A percentile compares a stretch with the other conserved stretches of the same genome.
These are phyloP conservation scores for Penicillium maclennaniae DNA, from an alignment of 495 filamentous ascomycete species.

Conservation along the genomic window DNA sequence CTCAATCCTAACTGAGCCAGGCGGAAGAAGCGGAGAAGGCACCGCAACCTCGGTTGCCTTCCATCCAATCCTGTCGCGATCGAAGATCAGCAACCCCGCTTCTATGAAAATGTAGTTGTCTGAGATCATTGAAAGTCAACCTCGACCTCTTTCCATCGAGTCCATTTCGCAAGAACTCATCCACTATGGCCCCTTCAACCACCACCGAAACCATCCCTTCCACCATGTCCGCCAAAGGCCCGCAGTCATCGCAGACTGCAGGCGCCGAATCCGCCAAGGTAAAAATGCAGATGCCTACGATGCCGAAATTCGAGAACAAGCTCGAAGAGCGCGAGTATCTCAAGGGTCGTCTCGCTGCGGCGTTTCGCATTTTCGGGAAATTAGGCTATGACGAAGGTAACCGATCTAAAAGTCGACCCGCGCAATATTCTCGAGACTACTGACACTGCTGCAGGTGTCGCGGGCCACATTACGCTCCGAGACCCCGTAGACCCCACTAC, in stretches of 20 bases:
- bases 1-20: background rate
- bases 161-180: background rate
- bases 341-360: slow-evolving; percentile 62
- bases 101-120: background rate
- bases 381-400: slow-evolving; percentile 60
- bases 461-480: slow-evolving; percentile 58
- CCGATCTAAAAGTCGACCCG: no score
- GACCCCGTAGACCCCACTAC: slow-evolving; percentile 65
- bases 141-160: background rate
- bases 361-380: slow-evolving; percentile 68
- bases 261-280: slow-evolving; percentile 33
- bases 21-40: background rate
- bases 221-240: slow-evolving; percentile 19
- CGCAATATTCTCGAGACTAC: no score
- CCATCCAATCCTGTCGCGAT: background rate
- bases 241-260: slow-evolving; percentile 24
- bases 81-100: slow-evolving; percentile 6
- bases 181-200: slow-evolving; percentile 30
- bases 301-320: slow-evolving; percentile 57
- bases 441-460: slow-evolving; percentile 37
- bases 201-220: slow-evolving; percentile 25
- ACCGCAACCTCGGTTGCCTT: background rate
- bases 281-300: slow-evolving; percentile 45
- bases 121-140: background rate
- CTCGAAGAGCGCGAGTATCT: slow-evolving; percentile 60